phyloP scores from a whole-genome alignment of 202 grass and related monocot genomes.

The Sporobolus alterniflorus region DNA sequence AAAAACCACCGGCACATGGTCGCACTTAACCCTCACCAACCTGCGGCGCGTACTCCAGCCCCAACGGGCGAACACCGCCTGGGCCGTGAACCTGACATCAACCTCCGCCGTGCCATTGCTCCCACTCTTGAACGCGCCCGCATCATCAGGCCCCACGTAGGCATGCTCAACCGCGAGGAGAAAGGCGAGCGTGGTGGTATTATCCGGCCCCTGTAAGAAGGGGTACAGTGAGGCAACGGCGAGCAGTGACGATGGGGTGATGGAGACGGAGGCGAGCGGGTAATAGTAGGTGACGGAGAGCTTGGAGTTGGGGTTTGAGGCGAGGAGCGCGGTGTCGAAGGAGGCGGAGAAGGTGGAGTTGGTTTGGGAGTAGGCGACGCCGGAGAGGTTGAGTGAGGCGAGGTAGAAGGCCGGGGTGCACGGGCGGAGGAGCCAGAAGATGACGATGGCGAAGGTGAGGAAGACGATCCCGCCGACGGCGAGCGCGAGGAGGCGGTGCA shows the following conservation, averaged over 20 bases:
- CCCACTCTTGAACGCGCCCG: constrained; percentile 45
- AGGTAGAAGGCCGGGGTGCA: constrained; percentile 67
- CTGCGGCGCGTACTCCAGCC: constrained; percentile 81
- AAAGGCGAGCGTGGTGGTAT: constrained; percentile 52
- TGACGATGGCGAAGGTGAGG: constrained; percentile 66
- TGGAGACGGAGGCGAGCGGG: constrained; percentile 43
- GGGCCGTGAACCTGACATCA: constrained; percentile 61
- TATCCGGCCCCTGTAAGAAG: constrained; percentile 54
- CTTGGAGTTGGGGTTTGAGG: constrained; percentile 80
- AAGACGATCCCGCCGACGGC: constrained; percentile 59
- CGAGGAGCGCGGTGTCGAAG: constrained; percentile 60
- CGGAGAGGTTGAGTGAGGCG: constrained; percentile 55
- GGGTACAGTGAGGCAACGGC: constrained; percentile 63
- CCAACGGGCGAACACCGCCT: constrained; percentile 66
- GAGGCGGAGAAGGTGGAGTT: constrained; percentile 59
- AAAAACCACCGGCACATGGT: constrained; percentile 60
- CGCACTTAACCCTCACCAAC: constrained; percentile 65
- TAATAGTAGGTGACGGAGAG: constrained; percentile 68
- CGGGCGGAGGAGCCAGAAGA: constrained; percentile 93
- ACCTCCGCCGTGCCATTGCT: constrained; percentile 46
- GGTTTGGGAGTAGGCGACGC: constrained; percentile 54
- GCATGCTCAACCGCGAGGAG: constrained; percentile 52
- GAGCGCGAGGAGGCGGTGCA: constrained; percentile 67
- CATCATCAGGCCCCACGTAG: constrained; percentile 63
- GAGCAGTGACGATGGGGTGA: constrained; percentile 55